Conservation (phyloP, 805 yeast species). For the Cyberlindnera euphorbiiphila region DNA sequence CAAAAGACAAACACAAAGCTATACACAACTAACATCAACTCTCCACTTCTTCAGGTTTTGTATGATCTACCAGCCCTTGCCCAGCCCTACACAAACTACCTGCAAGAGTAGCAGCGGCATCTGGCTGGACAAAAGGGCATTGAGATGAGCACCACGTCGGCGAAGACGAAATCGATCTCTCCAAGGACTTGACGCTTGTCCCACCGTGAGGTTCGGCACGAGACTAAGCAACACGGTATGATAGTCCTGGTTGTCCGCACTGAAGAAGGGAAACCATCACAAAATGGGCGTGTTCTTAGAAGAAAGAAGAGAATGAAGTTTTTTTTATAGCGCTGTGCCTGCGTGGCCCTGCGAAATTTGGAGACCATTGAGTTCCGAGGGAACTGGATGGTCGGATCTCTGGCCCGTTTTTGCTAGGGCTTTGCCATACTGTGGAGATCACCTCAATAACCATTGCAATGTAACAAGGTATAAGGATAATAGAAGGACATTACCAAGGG, state of each 20-base stretch:
- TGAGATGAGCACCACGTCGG: slow-evolving; percentile 52
- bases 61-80: slow-evolving; percentile 71
- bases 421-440: no score
- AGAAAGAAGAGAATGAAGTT: neutral
- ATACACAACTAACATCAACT: no score
- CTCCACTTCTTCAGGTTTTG: no score
- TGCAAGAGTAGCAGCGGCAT: slow-evolving; percentile 35
- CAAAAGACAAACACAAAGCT: neutral
- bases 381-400: no score
- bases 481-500: no score
- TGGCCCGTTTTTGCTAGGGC: no score
- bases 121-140: slow-evolving; percentile 50
- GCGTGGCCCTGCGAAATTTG: no score
- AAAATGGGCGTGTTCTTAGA: neutral
- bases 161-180: slow-evolving; percentile 43
- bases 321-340: no score
- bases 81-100: slow-evolving; percentile 34
- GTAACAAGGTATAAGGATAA: no score
- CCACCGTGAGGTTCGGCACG: slow-evolving; percentile 29
- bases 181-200: slow-evolving; percentile 70
- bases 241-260: slow-evolving; percentile 78
- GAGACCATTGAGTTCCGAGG: no score
- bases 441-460: no score
- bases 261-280: slow-evolving; percentile 16
- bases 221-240: slow-evolving; percentile 66